Base-by-base conservation (phyloP, 805 yeast genomes). In the Zygosaccharomyces kombuchaensis region DNA sequence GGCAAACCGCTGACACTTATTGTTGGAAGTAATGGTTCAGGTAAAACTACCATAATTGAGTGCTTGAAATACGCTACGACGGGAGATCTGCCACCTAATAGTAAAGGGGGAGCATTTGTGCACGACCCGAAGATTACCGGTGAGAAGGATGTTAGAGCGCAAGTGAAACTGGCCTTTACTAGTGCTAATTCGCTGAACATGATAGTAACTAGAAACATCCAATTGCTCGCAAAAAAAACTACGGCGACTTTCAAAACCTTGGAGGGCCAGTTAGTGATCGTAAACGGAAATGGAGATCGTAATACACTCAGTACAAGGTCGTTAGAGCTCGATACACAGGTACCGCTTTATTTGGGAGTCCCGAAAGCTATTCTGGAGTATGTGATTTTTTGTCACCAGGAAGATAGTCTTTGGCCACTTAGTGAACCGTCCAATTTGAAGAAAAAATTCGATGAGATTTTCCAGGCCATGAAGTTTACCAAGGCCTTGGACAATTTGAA, bases 361-460 rank as follows among this genome's bases (percentile, higher is more conserved):
- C 85, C 96, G 0, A 78, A 80, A 47, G 86, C 98, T 0, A 80
- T 93, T 44, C 68, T 93, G 42, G 96, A 91, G 54, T 87, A 88
- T 62, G 99, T 93, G 34, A 82, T 91, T 1, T 93, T 93, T 66
- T 91, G 99, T 59, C 99, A 93, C 60, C 99, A 93, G 63, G 99
- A 93, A 59, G 99, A 93, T 49, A 82, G 91, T 56, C 66, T 88
- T 23, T 93, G 99, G 99, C 99, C 99, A 1, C 71, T 93, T 39
- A 79, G 90, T 55, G 99, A 93, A 65, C 95, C 99, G 1, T 75
- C 95, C 2, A 76, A 76, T 9, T 74, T 93, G 61, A 95, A 93
- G 67, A 90, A 90, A 67, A 77, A 91, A 43, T 95, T 93, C 58
- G 99, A 93, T 64, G 99, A 93, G 65, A 91, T 93, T 7, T 93